A percentile compares a stretch with the other conserved stretches of the same genome.
These are phyloP conservation scores for Ganoderma sp. DNA, from an alignment of 1,284 basidiomycete species.

Conservation along the genomic window DNA sequence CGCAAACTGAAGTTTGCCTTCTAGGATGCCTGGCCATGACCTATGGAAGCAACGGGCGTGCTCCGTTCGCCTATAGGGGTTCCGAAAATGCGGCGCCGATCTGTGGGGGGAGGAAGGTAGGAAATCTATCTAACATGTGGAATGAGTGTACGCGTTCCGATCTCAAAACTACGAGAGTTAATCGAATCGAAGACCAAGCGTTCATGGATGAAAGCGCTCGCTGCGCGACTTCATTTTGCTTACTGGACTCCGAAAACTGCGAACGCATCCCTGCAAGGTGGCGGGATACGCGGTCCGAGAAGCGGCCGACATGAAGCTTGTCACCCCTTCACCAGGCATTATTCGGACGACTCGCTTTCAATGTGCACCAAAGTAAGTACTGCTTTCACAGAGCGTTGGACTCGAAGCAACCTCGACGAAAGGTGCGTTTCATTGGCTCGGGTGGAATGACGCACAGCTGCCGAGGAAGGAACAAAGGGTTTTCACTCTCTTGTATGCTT, in stretches of 20 bases:
- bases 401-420: not conserved
- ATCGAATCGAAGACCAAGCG: not conserved
- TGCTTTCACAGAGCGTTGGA: not conserved
- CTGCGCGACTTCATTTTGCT: not conserved
- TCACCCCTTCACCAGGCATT: not conserved
- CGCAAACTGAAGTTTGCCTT: not conserved
- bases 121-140: not conserved
- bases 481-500: too few relatives aligned
- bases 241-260: not conserved
- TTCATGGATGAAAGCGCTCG: not conserved
- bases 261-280: not conserved
- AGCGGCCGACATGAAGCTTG: not conserved
- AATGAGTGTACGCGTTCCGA: not conserved
- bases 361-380: not conserved
- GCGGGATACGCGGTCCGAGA: not conserved
- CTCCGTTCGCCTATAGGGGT: not conserved
- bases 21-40: not conserved
- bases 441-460: not conserved
- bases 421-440: not conserved
- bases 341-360: not conserved
- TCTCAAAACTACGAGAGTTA: not conserved
- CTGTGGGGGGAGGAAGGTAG: not conserved
- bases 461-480: too few relatives aligned
- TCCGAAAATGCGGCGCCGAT: not conserved
- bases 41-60: not conserved